Percentiles rank a stretch among this genome's conserved stretches.
Evolutionary conservation across 306 rosid species (phyloP).

Genomic region (Cucurbita maxima): DNA sequence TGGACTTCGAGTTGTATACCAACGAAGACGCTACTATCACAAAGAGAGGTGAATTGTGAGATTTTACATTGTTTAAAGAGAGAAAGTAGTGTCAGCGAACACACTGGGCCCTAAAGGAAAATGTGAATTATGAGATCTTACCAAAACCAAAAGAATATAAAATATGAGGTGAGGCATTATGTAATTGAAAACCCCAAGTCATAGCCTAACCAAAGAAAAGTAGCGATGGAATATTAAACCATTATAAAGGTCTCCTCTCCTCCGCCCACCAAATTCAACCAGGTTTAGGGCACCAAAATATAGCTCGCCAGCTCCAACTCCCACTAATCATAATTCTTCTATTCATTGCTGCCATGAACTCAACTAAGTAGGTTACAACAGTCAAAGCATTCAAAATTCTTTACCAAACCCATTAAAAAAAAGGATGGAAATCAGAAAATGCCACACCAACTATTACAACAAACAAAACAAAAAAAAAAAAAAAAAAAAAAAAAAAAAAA

Average conservation of each 20-base stretch:
- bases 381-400: no score
- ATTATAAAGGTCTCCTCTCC: no score
- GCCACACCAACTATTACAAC: background rate
- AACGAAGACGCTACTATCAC: rapidly evolving
- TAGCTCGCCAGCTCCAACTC: no score
- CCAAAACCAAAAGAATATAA: no score
- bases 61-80: no score
- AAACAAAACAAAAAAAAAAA: background rate
- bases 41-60: no score
- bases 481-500: background rate
- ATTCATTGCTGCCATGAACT: background rate
- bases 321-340: background rate
- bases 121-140: no score
- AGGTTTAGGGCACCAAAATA: no score
- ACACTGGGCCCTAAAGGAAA: no score
- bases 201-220: background rate
- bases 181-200: background rate
- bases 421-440: background rate
- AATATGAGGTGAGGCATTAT: background rate
- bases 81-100: no score
- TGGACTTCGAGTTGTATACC: no score
- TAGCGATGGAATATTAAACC: background rate
- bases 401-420: background rate
- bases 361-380: background rate
- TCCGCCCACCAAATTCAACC: no score